phyloP scores from a whole-genome alignment of 2,329 filamentous ascomycete species.

The Ophiostoma australiae region DNA sequence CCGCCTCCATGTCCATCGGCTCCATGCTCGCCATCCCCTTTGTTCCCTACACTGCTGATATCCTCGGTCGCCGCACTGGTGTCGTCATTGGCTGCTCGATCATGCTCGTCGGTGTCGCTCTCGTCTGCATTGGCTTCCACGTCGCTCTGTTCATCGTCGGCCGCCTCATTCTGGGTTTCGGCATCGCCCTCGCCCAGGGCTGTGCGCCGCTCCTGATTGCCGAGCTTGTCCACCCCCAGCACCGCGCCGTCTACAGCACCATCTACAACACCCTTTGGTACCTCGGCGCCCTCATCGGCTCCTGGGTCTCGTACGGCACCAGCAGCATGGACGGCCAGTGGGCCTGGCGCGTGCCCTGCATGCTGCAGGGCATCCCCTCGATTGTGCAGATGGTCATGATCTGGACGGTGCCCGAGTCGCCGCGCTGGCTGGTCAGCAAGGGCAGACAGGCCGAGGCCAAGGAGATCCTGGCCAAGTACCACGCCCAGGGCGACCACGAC shows the following conservation, averaged over 20 bases:
- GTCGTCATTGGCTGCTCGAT: conserved; percentile 41
- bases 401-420: conserved; percentile 25
- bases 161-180: conserved; percentile 64
- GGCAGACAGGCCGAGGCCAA: conserved; percentile 37
- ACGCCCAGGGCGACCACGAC: conserved; percentile 23
- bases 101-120: conserved; percentile 38
- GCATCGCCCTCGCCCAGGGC: conserved; percentile 45
- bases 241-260: conserved; percentile 68
- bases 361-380: conserved; percentile 37
- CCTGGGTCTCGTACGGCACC: conserved; percentile 68
- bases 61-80: conserved; percentile 41
- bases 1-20: conserved; percentile 44
- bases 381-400: conserved; percentile 24
- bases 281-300: conserved; percentile 66
- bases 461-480: conserved; percentile 32
- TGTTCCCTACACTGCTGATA: conserved; percentile 44
- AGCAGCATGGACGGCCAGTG: conserved; percentile 33
- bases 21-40: conserved; percentile 43
- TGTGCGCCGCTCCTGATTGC: conserved; percentile 24
- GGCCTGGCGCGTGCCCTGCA: conserved; percentile 40
- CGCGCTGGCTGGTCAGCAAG: conserved; percentile 25
- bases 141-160: conserved; percentile 57
- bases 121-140: conserved; percentile 38
- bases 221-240: conserved; percentile 73
- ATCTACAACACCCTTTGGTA: conserved; percentile 82